Percentiles rank a stretch among this genome's conserved stretches.
Conservation (phyloP, 441 rosid species). For the Omphalea diandra region DNA sequence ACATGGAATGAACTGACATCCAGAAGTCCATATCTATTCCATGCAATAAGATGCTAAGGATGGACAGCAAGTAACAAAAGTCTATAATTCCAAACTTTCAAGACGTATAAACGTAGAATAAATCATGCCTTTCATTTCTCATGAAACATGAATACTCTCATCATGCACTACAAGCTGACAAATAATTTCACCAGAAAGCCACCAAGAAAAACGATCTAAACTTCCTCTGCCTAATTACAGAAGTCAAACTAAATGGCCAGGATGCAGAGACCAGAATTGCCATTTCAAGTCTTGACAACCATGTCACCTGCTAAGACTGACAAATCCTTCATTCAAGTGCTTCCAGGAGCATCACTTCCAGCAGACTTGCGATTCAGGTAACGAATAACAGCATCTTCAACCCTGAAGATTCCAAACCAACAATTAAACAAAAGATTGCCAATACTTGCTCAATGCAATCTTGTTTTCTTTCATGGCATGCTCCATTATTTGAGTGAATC, state of each 20-base stretch:
- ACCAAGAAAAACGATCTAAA: neutral
- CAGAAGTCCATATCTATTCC: neutral
- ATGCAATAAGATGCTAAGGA: neutral
- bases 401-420: constrained; percentile 39
- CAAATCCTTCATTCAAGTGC: constrained; percentile 33
- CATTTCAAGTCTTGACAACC: constrained; percentile 12
- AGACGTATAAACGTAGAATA: neutral
- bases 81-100: neutral
- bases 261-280: constrained; percentile 7
- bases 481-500: neutral
- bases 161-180: constrained; percentile 2
- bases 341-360: constrained; percentile 53
- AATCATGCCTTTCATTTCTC: neutral
- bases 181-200: neutral
- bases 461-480: neutral
- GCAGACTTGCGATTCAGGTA: constrained; percentile 73
- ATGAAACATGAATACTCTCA: neutral
- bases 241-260: constrained; percentile 4
- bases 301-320: constrained; percentile 1
- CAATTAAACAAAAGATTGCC: constrained; percentile 7
- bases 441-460: neutral
- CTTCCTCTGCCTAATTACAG: neutral
- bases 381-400: constrained; percentile 73
- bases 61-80: neutral
- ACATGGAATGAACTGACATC: neutral